phyloP scores from a whole-genome alignment of 2,329 filamentous ascomycete species.

The Colletotrichum godetiae region DNA sequence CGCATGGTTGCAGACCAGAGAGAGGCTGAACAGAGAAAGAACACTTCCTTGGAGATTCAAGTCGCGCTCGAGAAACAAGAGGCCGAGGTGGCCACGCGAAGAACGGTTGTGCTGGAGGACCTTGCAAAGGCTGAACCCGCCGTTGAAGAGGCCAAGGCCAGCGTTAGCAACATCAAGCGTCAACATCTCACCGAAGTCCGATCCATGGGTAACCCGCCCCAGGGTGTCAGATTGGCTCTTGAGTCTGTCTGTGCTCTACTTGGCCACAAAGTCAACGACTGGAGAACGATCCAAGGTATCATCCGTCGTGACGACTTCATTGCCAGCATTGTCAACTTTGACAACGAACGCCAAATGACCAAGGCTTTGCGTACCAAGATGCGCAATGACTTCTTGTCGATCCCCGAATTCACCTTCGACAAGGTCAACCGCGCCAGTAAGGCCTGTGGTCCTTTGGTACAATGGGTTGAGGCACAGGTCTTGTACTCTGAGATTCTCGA shows the following conservation, averaged over 20 bases:
- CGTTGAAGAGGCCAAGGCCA: constrained; percentile 91
- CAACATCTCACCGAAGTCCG: constrained; percentile 97
- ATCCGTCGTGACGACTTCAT: constrained; percentile 97
- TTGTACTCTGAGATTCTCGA: constrained; percentile 98
- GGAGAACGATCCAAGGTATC: constrained; percentile 91
- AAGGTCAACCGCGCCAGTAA: constrained; percentile 96
- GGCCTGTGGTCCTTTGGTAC: constrained; percentile 94
- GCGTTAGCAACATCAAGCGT: constrained; percentile 98
- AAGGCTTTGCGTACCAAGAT: constrained; percentile 84
- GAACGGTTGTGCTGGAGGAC: constrained; percentile 87
- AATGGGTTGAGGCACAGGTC: constrained; percentile 97
- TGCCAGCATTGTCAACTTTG: constrained; percentile 95
- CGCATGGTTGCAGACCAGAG: constrained; percentile 97
- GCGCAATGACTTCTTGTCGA: constrained; percentile 90
- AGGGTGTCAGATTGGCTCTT: constrained; percentile 89
- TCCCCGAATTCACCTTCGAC: constrained; percentile 96
- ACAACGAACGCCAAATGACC: constrained; percentile 97
- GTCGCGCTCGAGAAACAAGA: constrained; percentile 89
- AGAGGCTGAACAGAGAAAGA: constrained; percentile 92
- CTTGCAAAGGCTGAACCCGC: constrained; percentile 92
- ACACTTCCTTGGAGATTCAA: constrained; percentile 89
- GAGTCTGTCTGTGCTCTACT: constrained; percentile 97
- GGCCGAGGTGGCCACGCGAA: constrained; percentile 83
- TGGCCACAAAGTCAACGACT: constrained; percentile 88
- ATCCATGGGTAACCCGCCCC: constrained; percentile 93